These are phyloP conservation scores for Abortiporus biennis DNA, from an alignment of 1,284 basidiomycete genomes.

Conservation along the genomic window DNA sequence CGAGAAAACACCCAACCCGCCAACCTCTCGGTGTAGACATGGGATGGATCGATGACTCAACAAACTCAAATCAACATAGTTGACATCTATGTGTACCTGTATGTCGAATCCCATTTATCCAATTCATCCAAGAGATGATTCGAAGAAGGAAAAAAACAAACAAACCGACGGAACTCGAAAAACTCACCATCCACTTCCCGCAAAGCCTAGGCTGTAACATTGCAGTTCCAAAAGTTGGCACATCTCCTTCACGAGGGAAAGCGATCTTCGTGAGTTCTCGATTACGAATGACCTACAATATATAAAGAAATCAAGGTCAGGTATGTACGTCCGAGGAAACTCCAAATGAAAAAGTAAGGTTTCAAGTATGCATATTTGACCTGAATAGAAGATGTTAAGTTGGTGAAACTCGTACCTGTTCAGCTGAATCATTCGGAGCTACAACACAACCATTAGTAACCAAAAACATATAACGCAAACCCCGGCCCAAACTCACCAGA, in stretches of 20 bases:
- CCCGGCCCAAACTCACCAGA: constrained; percentile 42
- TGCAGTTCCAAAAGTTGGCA: constrained; percentile 57
- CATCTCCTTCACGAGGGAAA: constrained; percentile 41
- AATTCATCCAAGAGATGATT: too few relatives aligned
- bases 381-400: too few relatives aligned
- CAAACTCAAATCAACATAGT: too few relatives aligned
- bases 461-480: background rate
- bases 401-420: constrained; percentile 45
- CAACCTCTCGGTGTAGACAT: too few relatives aligned
- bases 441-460: constrained; percentile 1
- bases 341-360: too few relatives aligned
- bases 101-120: too few relatives aligned
- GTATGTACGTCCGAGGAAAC: background rate
- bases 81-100: too few relatives aligned
- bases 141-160: too few relatives aligned
- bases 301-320: background rate
- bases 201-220: constrained; percentile 62
- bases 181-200: constrained; percentile 77
- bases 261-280: constrained; percentile 49
- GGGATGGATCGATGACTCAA: too few relatives aligned
- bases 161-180: too few relatives aligned
- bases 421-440: constrained; percentile 58
- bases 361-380: too few relatives aligned
- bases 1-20: too few relatives aligned
- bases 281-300: constrained; percentile 45